Conservation (phyloP, 345 rosid species). For the Ceriops zippeliana region DNA sequence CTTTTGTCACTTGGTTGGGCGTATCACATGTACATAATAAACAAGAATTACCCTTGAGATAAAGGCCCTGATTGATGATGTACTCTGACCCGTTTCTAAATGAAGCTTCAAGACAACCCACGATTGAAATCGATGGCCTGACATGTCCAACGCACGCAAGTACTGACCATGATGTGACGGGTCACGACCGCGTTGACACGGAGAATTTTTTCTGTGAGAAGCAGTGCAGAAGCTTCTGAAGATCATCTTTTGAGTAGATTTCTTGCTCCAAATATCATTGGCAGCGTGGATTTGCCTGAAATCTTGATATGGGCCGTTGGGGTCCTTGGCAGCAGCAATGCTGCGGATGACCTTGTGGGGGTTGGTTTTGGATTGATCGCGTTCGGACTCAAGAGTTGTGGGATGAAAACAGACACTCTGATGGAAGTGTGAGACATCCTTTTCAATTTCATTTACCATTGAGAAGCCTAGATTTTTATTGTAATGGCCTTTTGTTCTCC, state of each 20-base stretch:
- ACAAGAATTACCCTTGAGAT: no score
- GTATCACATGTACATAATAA: no score
- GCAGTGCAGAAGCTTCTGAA: constrained; percentile 47
- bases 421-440: constrained; percentile 19
- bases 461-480: background rate
- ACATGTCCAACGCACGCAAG: background rate
- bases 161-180: background rate
- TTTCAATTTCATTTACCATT: background rate
- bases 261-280: constrained; percentile 51
- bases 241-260: constrained; percentile 34
- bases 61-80: no score
- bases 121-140: background rate
- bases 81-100: no score
- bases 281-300: constrained; percentile 48
- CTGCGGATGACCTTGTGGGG: constrained; percentile 31
- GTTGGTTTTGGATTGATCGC: constrained; percentile 2
- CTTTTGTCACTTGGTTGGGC: no score
- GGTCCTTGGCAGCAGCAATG: constrained; percentile 45
- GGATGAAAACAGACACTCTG: constrained; percentile 5
- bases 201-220: constrained; percentile 48
- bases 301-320: constrained; percentile 45
- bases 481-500: background rate
- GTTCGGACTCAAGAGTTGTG: constrained; percentile 20
- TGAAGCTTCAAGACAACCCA: background rate
- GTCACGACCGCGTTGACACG: constrained; percentile 25